Percentiles rank a stretch among this genome's conserved stretches.
These are phyloP conservation scores for Iodosphaeria phyllophila DNA, from an alignment of 2,329 filamentous ascomycete genomes.

Conservation along the genomic window DNA sequence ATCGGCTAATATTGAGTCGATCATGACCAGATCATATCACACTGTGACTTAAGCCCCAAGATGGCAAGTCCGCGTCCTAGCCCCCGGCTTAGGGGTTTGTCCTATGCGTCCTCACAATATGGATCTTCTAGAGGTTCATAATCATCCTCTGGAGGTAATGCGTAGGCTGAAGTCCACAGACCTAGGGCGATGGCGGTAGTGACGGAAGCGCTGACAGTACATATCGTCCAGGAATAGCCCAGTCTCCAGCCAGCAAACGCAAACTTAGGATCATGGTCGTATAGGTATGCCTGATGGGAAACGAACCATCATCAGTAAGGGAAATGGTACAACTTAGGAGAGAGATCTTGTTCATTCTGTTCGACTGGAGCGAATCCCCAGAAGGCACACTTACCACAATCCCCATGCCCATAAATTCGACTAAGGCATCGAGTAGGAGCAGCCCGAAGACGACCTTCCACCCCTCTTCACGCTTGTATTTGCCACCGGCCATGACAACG, in stretches of 20 bases:
- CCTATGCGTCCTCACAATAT: no score
- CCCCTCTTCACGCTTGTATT: constrained; percentile 60
- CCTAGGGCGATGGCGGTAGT: constrained; percentile 34
- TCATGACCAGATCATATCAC: no score
- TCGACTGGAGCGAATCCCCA: not conserved
- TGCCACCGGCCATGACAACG: constrained; percentile 60
- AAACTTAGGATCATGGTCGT: constrained; percentile 69
- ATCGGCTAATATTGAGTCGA: no score
- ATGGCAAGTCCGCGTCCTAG: no score
- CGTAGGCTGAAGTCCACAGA: constrained; percentile 46
- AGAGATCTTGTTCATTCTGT: not conserved
- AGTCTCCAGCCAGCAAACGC: constrained; percentile 62
- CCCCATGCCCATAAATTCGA: constrained; percentile 60
- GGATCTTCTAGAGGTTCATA: no score
- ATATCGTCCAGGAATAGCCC: constrained; percentile 61
- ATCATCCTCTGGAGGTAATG: constrained; percentile 64
- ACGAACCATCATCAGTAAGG: constrained; percentile 2
- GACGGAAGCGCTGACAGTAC: constrained; percentile 34
- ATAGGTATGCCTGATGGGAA: constrained; percentile 51
- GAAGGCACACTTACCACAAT: constrained; percentile 52
- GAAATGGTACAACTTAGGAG: not conserved
- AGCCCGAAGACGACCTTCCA: constrained; percentile 61
- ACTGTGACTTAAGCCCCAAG: no score
- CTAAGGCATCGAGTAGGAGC: constrained; percentile 42
- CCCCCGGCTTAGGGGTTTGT: no score